Evolutionary conservation across 2,329 filamentous ascomycete genomes (phyloP).

Genomic region (Cadophora sp.): DNA sequence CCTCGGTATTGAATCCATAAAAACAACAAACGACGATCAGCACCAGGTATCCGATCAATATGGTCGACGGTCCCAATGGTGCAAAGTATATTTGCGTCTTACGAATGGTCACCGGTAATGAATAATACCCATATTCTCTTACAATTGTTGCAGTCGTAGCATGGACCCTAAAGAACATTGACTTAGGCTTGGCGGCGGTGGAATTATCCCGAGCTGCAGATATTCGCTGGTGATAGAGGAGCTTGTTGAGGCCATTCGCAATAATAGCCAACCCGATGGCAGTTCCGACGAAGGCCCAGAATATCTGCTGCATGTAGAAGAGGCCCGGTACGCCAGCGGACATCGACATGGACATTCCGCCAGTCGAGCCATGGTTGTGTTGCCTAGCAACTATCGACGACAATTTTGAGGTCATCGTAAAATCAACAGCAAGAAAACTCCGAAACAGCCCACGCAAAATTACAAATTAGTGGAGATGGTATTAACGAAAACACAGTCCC

Average conservation of each 20-base stretch:
- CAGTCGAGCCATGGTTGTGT: slow-evolving; percentile 26
- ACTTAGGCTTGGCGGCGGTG: slow-evolving; percentile 60
- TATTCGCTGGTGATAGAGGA: slow-evolving; percentile 58
- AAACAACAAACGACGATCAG: slow-evolving; percentile 61
- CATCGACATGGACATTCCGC: slow-evolving; percentile 10
- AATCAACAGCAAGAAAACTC: not conserved
- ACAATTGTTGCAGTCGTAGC: slow-evolving; percentile 60
- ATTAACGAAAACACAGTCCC: not conserved
- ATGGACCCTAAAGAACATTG: slow-evolving; percentile 52
- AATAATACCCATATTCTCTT: slow-evolving; percentile 59
- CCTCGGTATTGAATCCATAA: slow-evolving; percentile 57
- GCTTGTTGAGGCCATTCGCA: slow-evolving; percentile 53
- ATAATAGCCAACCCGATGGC: slow-evolving; percentile 51
- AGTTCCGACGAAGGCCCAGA: slow-evolving; percentile 54
- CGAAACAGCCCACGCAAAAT: not conserved
- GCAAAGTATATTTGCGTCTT: slow-evolving; percentile 46
- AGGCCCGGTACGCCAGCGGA: slow-evolving; percentile 46
- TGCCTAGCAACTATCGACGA: slow-evolving; percentile 27
- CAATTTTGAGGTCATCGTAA: slow-evolving; percentile 23
- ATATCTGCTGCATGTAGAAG: slow-evolving; percentile 52
- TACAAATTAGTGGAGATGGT: not conserved
- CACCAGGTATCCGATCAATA: slow-evolving; percentile 54
- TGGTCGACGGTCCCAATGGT: slow-evolving; percentile 47
- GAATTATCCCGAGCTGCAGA: slow-evolving; percentile 46
- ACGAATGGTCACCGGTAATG: slow-evolving; percentile 46